Evolutionary conservation across 768 basidiomycete species (phyloP), one percentile per base, ranked within the genome.

Genomic region (Boletus reticulatus): DNA sequence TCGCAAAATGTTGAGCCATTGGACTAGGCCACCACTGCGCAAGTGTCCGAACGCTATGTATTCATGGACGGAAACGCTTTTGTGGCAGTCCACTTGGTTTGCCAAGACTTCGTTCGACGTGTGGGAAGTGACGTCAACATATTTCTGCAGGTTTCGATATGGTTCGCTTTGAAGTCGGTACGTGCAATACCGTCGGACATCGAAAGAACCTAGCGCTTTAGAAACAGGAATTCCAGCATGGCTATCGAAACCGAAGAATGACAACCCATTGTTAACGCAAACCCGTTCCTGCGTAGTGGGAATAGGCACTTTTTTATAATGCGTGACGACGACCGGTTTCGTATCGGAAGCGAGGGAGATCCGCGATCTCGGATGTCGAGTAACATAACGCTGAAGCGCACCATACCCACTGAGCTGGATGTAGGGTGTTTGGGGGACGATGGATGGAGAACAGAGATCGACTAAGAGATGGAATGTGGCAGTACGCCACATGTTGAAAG

Each of bases 1-100:
- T n/a, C 76, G 73, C 13, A 73, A 53, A 37, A 84, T 75, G 54
- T 83, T 83, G 38, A 75, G 63, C 81, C 80, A 82, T 47, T 83
- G 81, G 0, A 84, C 57, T 4, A 54, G 62, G 0, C 68, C 54
- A 0, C 82, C 81, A 37, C 76, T 72, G 6, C 83, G 78, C 36
- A 84, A 57, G 47, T 71, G 67, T 12, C 73, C 75, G 49, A 80
- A 84, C 0, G 76, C 70, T 13, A 75, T 66, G 31, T 69, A 77
- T 51, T 84, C 81, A 29, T 84, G 79, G 3, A 79, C 56, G 9
- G 58, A 72, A 22, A 84, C 63, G 6, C 75, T 67, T 20, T 48
- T 44, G 6, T 75, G 76, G 50, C 80, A 82, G 10, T 71, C 63
- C 0, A 56, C 55, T 53, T 84, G 82, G 19, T 64, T 61, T 20